Percentiles rank a stretch among this genome's conserved stretches.
phyloP scores from a whole-genome alignment of 2,329 filamentous ascomycete species.

The Sarocladium oryzae region DNA sequence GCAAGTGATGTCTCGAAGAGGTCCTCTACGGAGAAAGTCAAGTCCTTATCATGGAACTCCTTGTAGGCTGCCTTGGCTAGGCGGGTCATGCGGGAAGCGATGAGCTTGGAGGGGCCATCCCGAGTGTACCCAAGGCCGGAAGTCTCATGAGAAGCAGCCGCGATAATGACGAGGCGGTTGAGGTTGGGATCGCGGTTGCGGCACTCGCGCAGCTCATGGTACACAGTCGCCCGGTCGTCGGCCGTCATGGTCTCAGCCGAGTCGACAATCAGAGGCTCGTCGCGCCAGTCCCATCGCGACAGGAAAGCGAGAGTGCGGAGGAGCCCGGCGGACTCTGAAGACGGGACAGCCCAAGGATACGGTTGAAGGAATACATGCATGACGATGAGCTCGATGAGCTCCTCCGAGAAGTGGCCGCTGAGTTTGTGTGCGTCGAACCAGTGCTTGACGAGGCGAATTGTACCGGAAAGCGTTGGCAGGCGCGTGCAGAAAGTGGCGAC shows the following conservation, averaged over 20 bases:
- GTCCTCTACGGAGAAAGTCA: conserved; percentile 38
- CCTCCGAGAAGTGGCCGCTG: conserved; percentile 65
- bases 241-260: conserved; percentile 53
- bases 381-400: conserved; percentile 79
- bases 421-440: conserved; percentile 88
- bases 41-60: conserved; percentile 46
- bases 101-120: conserved; percentile 66
- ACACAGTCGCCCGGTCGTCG: conserved; percentile 55
- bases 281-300: conserved; percentile 86
- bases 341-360: conserved; percentile 72
- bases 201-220: conserved; percentile 73
- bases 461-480: conserved; percentile 70
- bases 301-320: conserved; percentile 73
- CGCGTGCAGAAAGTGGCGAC: conserved; percentile 75
- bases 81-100: conserved; percentile 75
- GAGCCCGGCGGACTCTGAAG: conserved; percentile 73
- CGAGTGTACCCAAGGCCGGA: conserved; percentile 78
- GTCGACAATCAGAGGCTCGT: conserved; percentile 76
- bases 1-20: conserved; percentile 67
- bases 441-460: conserved; percentile 77
- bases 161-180: conserved; percentile 76
- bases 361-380: conserved; percentile 73
- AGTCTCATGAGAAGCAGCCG: conserved; percentile 69
- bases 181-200: conserved; percentile 81
- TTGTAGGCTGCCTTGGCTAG: conserved; percentile 71